Evolutionary conservation across 805 yeast species (phyloP).

Genomic region (Candida arabinofermentans): DNA sequence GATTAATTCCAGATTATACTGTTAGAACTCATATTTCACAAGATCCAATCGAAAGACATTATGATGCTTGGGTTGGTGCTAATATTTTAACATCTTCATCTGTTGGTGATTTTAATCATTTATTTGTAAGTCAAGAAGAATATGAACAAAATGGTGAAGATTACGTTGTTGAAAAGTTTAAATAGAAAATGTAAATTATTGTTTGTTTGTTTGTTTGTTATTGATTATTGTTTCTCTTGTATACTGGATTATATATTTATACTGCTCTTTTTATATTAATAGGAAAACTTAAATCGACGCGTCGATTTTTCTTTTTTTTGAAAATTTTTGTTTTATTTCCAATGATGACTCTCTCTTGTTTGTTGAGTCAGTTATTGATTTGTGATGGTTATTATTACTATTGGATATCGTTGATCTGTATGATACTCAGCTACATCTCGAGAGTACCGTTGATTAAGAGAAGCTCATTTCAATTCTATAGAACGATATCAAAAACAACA

Average conservation of each 20-base stretch:
- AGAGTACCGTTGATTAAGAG: neutral
- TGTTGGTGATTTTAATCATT: constrained; percentile 52
- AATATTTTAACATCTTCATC: constrained; percentile 51
- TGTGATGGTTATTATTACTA: too few species aligned
- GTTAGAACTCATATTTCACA: constrained; percentile 38
- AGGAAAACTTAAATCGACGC: too few species aligned
- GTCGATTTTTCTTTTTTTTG: too few species aligned
- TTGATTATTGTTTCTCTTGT: neutral
- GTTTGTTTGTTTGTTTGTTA: too few species aligned
- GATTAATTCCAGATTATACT: constrained; percentile 48
- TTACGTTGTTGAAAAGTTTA: constrained; percentile 40
- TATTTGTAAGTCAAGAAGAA: constrained; percentile 60
- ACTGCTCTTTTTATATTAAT: too few species aligned
- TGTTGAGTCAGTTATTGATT: too few species aligned
- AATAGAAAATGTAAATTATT: too few species aligned
- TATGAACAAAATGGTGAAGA: constrained; percentile 61
- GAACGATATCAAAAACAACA: neutral
- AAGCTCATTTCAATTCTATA: neutral
- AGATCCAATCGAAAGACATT: constrained; percentile 47
- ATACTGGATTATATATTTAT: too few species aligned
- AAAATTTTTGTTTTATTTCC: too few species aligned
- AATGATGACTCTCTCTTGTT: too few species aligned
- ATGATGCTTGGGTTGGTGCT: constrained; percentile 71
- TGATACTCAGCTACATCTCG: neutral
- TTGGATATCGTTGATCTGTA: neutral